Evolutionary conservation across 129 eudicot genomes (phyloP), one percentile per base, ranked within the genome.

Genomic region (Solidago caesia): DNA sequence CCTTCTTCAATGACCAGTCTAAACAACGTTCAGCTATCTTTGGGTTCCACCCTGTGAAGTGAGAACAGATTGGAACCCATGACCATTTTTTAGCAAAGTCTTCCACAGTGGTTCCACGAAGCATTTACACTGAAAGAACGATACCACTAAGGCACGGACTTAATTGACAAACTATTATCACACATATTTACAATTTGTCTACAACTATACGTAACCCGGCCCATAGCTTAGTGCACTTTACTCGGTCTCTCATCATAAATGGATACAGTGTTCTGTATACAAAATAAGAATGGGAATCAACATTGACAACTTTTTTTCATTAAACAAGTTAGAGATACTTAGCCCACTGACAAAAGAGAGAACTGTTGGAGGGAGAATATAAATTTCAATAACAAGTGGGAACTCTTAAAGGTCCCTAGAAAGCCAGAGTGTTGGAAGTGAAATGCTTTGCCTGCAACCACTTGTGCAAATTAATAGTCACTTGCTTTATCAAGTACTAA

Each of bases 371-470:
- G 49, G 5, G 49, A 33, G 60, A 73, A 45, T 74, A 48, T 53
- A 16, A 21, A 63, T 74, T 48, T 64, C 43, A 75, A 41, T 48
- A 74, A 71, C 11, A 63, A 63, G 78, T 74, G 78, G 78, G 33
- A 45, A 59, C 77, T 44, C 68, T 27, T 44, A 46, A 72, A 44
- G 77, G 27, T 64, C 45, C 51, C 63, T 44, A 60, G 29, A 45
- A 29, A 62, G 63, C 25, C 15, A 75, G 44, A 51, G 41, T 51
- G 16, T 52, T 10, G 33, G 42, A 15, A 64, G 79, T 49, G 14
- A 75, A 75, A 43, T 64, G 79, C 42, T 62, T 33, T 61, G 42
- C 78, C 62, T 74, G 29, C 78, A 63, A 13, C 78, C 79, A 75
- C 72, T 75, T 75, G 61, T 44, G 43, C 49, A 75, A 39, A 39